A percentile compares a stretch with the other conserved stretches of the same genome.
These are phyloP conservation scores for Nothopassalora personata DNA, from an alignment of 2,329 filamentous ascomycete species.

Conservation along the genomic window DNA sequence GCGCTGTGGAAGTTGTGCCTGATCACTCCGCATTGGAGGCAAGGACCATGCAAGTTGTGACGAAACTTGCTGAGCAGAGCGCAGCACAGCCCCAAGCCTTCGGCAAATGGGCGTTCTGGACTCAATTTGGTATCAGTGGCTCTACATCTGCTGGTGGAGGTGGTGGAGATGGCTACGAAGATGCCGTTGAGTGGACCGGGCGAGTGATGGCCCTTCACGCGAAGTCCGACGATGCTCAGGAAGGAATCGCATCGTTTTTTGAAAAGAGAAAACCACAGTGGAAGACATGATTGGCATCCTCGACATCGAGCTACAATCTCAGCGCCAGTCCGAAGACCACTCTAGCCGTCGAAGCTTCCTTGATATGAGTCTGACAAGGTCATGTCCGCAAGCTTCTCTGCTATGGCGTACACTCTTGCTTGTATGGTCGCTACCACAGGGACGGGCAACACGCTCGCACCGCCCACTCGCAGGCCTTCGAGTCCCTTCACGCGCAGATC, in stretches of 20 bases:
- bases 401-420: conserved; percentile 7
- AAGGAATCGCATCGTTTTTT: conserved; percentile 14
- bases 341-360: background rate
- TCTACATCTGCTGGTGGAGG: conserved; percentile 8
- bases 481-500: conserved; percentile 54
- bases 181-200: conserved; percentile 13
- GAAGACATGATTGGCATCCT: conserved; percentile 1
- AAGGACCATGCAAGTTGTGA: conserved; percentile 8
- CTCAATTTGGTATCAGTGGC: conserved; percentile 11
- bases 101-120: conserved; percentile 18
- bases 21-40: conserved; percentile 12
- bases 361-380: background rate
- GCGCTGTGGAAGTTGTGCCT: conserved; percentile 14
- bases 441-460: conserved; percentile 53
- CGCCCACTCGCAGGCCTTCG: conserved; percentile 53
- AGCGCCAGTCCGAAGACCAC: too few species aligned
- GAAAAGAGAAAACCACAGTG: conserved; percentile 12
- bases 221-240: conserved; percentile 11
- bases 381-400: conserved; percentile 3
- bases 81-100: conserved; percentile 15
- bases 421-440: conserved; percentile 1
- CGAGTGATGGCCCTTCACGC: conserved; percentile 19
- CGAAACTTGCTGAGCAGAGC: conserved; percentile 7
- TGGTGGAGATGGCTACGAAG: conserved; percentile 18
- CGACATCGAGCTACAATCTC: too few species aligned